These are phyloP conservation scores for Caryopteris hybrid DNA, from an alignment of 305 asterid species.

Conservation along the genomic window DNA sequence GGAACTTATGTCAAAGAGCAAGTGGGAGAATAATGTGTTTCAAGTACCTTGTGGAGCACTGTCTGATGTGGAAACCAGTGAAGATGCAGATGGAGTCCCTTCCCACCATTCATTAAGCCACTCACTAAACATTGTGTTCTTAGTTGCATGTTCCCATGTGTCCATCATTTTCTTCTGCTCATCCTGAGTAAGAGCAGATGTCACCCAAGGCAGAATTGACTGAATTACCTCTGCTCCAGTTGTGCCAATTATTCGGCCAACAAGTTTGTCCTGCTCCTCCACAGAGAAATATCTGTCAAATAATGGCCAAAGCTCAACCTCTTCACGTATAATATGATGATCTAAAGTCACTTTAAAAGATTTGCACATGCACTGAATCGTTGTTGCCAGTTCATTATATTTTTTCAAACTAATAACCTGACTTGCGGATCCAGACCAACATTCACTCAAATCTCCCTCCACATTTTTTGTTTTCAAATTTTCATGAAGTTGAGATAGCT, in stretches of 20 bases:
- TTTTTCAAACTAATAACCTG: slow-evolving; percentile 35
- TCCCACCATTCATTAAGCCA: slow-evolving; percentile 99
- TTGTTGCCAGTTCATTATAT: slow-evolving; percentile 71
- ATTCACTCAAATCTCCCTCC: slow-evolving; percentile 25
- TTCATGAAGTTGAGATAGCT: slow-evolving; percentile 60
- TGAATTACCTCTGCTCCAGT: slow-evolving; percentile 95
- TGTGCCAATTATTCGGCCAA: slow-evolving; percentile 87
- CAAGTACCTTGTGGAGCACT: slow-evolving; percentile 47
- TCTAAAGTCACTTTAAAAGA: slow-evolving; percentile 86
- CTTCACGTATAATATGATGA: slow-evolving; percentile 87
- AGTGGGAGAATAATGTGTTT: slow-evolving; percentile 3
- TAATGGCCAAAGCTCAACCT: slow-evolving; percentile 90
- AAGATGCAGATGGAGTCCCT: slow-evolving; percentile 43
- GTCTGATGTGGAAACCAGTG: slow-evolving; percentile 40
- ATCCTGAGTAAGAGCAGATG: slow-evolving; percentile 87
- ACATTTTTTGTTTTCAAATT: slow-evolving; percentile 36
- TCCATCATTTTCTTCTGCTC: slow-evolving; percentile 91
- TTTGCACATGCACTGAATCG: slow-evolving; percentile 87
- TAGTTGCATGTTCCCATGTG: slow-evolving; percentile 81
- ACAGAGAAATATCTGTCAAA: slow-evolving; percentile 81
- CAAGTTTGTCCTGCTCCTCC: slow-evolving; percentile 84
- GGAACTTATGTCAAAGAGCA: background rate
- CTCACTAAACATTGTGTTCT: slow-evolving; percentile 88
- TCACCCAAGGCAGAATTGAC: slow-evolving; percentile 94
- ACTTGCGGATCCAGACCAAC: slow-evolving; percentile 23